These are phyloP conservation scores for Gloeopeniophorella convolvens DNA, from an alignment of 768 basidiomycete genomes.

Conservation along the genomic window DNA sequence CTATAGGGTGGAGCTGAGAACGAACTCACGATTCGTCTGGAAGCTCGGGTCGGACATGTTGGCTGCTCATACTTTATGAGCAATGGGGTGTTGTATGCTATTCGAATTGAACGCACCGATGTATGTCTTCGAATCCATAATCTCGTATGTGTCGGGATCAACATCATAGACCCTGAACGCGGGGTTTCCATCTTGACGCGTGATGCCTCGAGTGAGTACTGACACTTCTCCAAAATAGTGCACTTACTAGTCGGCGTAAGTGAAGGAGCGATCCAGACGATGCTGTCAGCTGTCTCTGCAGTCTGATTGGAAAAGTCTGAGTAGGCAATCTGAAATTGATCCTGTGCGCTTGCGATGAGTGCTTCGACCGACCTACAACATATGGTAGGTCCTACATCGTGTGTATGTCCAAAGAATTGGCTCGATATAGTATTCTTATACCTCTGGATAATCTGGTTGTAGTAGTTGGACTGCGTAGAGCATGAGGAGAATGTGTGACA, in stretches of 20 bases:
- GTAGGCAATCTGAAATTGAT: constrained; percentile 56
- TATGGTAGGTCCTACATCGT: constrained; percentile 29
- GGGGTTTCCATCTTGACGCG: constrained; percentile 35
- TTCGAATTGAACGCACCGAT: constrained; percentile 34
- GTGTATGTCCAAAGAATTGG: constrained; percentile 59
- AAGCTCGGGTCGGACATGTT: constrained; percentile 38
- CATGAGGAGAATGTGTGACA: too few relatives aligned
- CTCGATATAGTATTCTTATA: constrained; percentile 53
- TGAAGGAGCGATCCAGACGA: constrained; percentile 48
- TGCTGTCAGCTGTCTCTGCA: constrained; percentile 39
- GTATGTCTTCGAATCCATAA: constrained; percentile 52
- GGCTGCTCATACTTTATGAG: constrained; percentile 20
- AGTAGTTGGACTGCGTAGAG: constrained; percentile 59
- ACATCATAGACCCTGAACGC: constrained; percentile 57
- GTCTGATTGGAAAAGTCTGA: constrained; percentile 43
- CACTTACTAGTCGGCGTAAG: constrained; percentile 52
- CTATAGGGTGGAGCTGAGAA: too few relatives aligned
- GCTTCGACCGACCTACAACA: constrained; percentile 52
- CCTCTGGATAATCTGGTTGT: constrained; percentile 53
- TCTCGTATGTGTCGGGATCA: constrained; percentile 59
- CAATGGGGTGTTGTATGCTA: background rate
- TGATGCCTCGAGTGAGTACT: too few relatives aligned
- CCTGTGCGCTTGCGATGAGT: constrained; percentile 32
- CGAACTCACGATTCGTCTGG: constrained; percentile 42
- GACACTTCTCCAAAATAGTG: too few relatives aligned